These are phyloP conservation scores for Penicillium subrubescens DNA, from an alignment of 495 filamentous ascomycete genomes.

Conservation along the genomic window DNA sequence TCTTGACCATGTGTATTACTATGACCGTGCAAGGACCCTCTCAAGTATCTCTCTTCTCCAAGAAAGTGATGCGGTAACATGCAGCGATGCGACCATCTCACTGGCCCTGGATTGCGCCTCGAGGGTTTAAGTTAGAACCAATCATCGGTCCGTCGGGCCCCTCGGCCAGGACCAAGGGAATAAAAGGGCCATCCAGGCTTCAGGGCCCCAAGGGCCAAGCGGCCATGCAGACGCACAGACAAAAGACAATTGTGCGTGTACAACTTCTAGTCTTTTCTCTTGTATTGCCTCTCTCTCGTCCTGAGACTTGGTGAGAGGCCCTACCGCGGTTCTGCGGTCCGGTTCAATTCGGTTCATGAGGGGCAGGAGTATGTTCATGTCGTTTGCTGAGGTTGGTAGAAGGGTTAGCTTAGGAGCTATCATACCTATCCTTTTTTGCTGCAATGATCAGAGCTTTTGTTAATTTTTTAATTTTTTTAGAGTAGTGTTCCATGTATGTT, in stretches of 20 bases:
- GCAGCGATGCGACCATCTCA: constrained; percentile 18
- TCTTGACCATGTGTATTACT: background rate
- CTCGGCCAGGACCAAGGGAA: background rate
- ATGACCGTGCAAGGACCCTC: background rate
- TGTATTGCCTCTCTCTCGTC: constrained; percentile 2
- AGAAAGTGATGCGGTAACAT: constrained; percentile 18
- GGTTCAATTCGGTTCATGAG: background rate
- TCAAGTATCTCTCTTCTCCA: background rate
- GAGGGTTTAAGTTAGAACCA: constrained; percentile 16
- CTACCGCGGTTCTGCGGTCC: background rate
- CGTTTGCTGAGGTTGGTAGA: background rate
- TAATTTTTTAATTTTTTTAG: too few species aligned
- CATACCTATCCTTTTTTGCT: background rate
- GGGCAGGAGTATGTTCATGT: background rate
- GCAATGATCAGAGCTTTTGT: background rate
- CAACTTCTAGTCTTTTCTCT: constrained; percentile 2
- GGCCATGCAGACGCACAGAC: constrained; percentile 25
- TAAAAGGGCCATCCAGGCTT: background rate
- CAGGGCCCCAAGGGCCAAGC: constrained; percentile 6
- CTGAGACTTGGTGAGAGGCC: background rate
- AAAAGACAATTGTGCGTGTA: constrained; percentile 16
- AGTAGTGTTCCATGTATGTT: background rate
- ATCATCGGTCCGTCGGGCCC: constrained; percentile 11
- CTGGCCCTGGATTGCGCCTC: constrained; percentile 15
- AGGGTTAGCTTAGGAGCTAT: background rate